Percentiles rank a stretch among this genome's conserved stretches.
Conservation (phyloP, 805 yeast species). For the Myxozyma sirexii region DNA sequence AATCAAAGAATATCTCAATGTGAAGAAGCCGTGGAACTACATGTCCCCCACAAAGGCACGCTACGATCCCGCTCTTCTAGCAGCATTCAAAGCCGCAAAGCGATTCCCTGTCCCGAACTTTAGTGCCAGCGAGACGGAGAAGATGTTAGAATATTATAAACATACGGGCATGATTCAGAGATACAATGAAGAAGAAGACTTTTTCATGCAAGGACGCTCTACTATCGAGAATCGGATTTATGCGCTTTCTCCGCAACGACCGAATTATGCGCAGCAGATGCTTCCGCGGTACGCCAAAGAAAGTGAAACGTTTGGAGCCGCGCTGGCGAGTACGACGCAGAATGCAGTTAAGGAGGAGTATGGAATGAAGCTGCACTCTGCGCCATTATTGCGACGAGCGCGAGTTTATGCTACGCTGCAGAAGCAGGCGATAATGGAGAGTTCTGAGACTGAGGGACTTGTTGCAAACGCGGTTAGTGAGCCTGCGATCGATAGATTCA, state of each 20-base stretch:
- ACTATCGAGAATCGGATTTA: conserved; percentile 15
- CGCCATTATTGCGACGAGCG: conserved; percentile 4
- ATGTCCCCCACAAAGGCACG: background rate
- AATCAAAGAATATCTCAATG: conserved; percentile 10
- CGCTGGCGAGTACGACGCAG: background rate
- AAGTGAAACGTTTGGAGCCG: background rate
- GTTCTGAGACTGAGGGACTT: background rate
- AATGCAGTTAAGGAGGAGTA: background rate
- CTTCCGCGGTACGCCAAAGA: conserved; percentile 5
- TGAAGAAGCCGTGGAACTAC: conserved; percentile 10
- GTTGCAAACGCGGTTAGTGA: background rate
- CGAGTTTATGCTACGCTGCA: background rate
- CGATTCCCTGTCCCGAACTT: conserved; percentile 11
- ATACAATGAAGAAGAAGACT: background rate
- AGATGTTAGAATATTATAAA: conserved; percentile 23
- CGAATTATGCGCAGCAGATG: conserved; percentile 1
- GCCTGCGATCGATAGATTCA: background rate
- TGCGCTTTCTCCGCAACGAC: conserved; percentile 7
- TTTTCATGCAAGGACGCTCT: conserved; percentile 11
- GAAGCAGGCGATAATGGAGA: background rate
- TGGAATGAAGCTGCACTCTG: conserved; percentile 13
- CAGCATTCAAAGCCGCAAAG: background rate
- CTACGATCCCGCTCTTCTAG: conserved; percentile 15
- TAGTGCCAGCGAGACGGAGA: conserved; percentile 20
- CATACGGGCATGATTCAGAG: conserved; percentile 16